phyloP scores from a whole-genome alignment of 2,329 filamentous ascomycete species.

The Tolypocladium amazonense region DNA sequence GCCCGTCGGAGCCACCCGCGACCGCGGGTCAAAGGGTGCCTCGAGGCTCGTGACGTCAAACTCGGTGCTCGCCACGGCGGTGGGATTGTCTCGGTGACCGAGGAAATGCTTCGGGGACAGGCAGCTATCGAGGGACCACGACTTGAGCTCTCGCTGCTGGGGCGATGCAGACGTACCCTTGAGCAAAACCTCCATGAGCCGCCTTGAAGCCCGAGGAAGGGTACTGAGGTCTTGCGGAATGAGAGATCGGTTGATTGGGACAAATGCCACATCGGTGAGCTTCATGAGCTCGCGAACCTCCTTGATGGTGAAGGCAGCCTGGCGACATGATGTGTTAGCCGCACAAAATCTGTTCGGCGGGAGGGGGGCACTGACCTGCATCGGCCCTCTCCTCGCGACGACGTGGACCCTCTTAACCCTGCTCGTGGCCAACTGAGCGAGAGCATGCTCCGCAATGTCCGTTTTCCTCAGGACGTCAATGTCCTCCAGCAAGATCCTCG shows the following conservation, averaged over 20 bases:
- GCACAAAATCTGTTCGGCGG: background rate
- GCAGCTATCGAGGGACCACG: slow-evolving; percentile 80
- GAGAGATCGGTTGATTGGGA: slow-evolving; percentile 53
- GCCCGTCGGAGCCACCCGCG: slow-evolving; percentile 37
- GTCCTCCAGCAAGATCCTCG: slow-evolving; percentile 71
- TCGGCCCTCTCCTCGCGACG: slow-evolving; percentile 79
- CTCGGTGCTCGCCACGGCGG: slow-evolving; percentile 49
- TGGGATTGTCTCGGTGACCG: slow-evolving; percentile 30
- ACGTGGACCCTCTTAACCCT: slow-evolving; percentile 70
- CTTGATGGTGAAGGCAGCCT: slow-evolving; percentile 93
- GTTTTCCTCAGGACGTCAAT: slow-evolving; percentile 66
- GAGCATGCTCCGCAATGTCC: slow-evolving; percentile 78
- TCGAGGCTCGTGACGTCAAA: slow-evolving; percentile 54
- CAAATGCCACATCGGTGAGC: slow-evolving; percentile 60
- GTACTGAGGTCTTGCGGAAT: slow-evolving; percentile 56
- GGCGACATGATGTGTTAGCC: background rate
- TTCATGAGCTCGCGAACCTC: slow-evolving; percentile 83
- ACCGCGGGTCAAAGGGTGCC: slow-evolving; percentile 41
- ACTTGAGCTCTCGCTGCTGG: slow-evolving; percentile 39
- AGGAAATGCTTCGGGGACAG: slow-evolving; percentile 66
- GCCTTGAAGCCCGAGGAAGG: slow-evolving; percentile 65
- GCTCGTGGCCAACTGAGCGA: slow-evolving; percentile 62
- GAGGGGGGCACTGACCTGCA: slow-evolving; percentile 50
- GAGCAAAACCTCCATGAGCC: slow-evolving; percentile 69
- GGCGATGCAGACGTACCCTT: slow-evolving; percentile 55